These are phyloP conservation scores for Funneliformis caledonium DNA, from an alignment of 371 early-diverging fungal species.

Conservation along the genomic window DNA sequence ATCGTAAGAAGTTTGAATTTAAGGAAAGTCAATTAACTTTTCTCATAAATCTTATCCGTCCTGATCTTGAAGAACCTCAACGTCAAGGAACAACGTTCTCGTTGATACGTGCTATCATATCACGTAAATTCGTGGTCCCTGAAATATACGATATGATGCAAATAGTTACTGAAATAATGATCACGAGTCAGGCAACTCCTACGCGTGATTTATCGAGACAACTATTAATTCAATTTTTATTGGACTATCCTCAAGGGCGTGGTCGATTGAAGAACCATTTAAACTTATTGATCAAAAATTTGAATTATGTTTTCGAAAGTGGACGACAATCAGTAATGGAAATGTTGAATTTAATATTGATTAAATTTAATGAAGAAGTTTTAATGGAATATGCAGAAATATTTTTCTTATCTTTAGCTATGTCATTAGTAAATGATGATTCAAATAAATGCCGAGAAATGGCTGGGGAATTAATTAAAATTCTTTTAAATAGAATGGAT, in stretches of 20 bases:
- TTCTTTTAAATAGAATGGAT: constrained; percentile 64
- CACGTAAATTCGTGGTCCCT: constrained; percentile 81
- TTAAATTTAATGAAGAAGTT: constrained; percentile 76
- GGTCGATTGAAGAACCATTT: constrained; percentile 79
- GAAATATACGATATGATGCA: constrained; percentile 94
- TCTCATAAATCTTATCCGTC: constrained; percentile 78
- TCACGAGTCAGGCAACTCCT: constrained; percentile 81
- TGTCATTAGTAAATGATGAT: constrained; percentile 88
- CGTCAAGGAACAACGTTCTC: constrained; percentile 84
- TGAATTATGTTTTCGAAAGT: constrained; percentile 87
- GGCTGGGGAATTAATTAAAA: constrained; percentile 76
- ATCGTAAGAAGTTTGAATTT: constrained; percentile 62
- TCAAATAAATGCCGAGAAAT: constrained; percentile 89
- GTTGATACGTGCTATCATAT: constrained; percentile 83
- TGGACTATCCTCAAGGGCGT: constrained; percentile 93
- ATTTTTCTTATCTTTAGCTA: constrained; percentile 82
- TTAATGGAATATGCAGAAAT: constrained; percentile 78
- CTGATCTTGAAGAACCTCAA: constrained; percentile 89
- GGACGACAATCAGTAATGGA: constrained; percentile 91
- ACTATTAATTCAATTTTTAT: constrained; percentile 83
- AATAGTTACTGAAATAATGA: constrained; percentile 74
- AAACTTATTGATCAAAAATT: constrained; percentile 85
- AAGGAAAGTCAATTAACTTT: constrained; percentile 78
- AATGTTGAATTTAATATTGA: constrained; percentile 75
- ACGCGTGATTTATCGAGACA: constrained; percentile 85